phyloP scores from a whole-genome alignment of 352 stramenopile species.

The Pythium insidiosum region DNA sequence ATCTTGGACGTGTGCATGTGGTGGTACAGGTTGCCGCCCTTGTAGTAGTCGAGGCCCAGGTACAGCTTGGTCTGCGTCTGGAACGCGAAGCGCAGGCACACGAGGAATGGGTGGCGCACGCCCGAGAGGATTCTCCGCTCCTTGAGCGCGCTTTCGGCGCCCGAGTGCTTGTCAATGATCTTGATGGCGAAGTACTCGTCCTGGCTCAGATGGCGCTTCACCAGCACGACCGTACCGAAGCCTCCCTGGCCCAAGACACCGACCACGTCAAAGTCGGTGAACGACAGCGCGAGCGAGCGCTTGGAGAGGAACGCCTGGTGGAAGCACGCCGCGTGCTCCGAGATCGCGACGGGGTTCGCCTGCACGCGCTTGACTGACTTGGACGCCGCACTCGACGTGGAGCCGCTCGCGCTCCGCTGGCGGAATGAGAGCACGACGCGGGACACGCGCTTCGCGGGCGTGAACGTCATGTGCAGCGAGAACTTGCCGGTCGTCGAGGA shows the following conservation, averaged over 20 bases:
- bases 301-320: slow-evolving; percentile 80
- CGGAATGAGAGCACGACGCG: slow-evolving; percentile 80
- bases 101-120: slow-evolving; percentile 74
- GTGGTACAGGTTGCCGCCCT: slow-evolving; percentile 77
- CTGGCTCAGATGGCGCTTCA: slow-evolving; percentile 64
- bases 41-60: slow-evolving; percentile 80
- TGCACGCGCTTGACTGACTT: slow-evolving; percentile 38
- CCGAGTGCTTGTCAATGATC: slow-evolving; percentile 82
- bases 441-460: slow-evolving; percentile 71
- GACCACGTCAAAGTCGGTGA: slow-evolving; percentile 82
- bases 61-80: slow-evolving; percentile 81
- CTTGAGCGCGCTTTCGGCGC: slow-evolving; percentile 64
- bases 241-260: slow-evolving; percentile 74
- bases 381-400: slow-evolving; percentile 8
- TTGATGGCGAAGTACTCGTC: slow-evolving; percentile 85
- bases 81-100: slow-evolving; percentile 79
- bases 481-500: slow-evolving; percentile 72
- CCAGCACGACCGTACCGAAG: slow-evolving; percentile 75
- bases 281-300: slow-evolving; percentile 72
- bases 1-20: slow-evolving; percentile 86
- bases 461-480: slow-evolving; percentile 74
- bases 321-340: slow-evolving; percentile 70
- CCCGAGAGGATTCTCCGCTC: slow-evolving; percentile 70
- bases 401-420: slow-evolving; percentile 26
- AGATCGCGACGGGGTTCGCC: slow-evolving; percentile 69